Evolutionary conservation across 768 basidiomycete genomes (phyloP).

Genomic region (Kockovaella imperatae): DNA sequence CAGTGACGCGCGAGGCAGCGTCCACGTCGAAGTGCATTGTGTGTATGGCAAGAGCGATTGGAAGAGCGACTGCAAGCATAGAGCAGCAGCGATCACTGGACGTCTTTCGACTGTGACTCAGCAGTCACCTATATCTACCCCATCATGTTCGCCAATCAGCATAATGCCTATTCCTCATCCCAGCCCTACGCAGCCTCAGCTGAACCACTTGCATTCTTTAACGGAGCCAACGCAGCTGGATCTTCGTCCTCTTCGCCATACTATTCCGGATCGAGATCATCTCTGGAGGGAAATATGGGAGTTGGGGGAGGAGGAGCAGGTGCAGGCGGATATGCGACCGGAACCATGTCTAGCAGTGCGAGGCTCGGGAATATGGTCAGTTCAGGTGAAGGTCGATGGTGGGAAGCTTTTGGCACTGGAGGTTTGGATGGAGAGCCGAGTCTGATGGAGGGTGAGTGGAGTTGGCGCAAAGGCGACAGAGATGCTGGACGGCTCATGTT

Average conservation of each 20-base stretch:
- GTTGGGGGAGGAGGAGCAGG: too few relatives aligned
- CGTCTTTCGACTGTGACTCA: neutral
- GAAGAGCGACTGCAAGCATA: too few relatives aligned
- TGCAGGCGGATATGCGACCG: conserved; percentile 46
- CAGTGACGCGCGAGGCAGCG: too few relatives aligned
- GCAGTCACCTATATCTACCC: neutral
- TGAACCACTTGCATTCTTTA: conserved; percentile 44
- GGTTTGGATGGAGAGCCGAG: conserved; percentile 95
- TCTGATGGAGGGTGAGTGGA: conserved; percentile 71
- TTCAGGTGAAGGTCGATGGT: conserved; percentile 63
- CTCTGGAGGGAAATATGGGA: conserved; percentile 44
- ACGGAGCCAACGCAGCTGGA: conserved; percentile 8
- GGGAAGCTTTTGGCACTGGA: conserved; percentile 92
- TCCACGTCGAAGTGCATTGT: too few relatives aligned
- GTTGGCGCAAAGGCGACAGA: neutral
- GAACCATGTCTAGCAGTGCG: conserved; percentile 27
- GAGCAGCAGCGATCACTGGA: neutral
- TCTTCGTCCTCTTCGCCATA: conserved; percentile 25
- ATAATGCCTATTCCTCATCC: conserved; percentile 13
- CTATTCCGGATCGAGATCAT: conserved; percentile 26
- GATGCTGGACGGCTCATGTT: neutral
- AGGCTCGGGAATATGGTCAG: conserved; percentile 56
- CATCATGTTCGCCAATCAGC: conserved; percentile 17
- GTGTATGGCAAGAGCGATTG: too few relatives aligned
- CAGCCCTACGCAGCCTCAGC: conserved; percentile 6